Evolutionary conservation across 176 grass and related monocot genomes (phyloP).

Genomic region (Rhynchospora breviuscula): DNA sequence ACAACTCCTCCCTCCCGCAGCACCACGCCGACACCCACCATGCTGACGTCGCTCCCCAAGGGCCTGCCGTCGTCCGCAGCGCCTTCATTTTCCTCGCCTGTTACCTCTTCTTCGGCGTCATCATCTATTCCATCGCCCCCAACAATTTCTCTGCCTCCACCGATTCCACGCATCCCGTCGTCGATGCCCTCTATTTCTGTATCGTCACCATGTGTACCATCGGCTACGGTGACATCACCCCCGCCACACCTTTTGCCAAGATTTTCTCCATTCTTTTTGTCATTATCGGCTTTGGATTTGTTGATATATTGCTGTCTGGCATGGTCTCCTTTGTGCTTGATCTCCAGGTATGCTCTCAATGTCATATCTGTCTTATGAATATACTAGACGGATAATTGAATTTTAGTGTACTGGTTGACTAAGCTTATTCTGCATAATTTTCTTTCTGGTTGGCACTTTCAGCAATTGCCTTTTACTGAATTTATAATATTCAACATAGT

Average conservation of each 20-base stretch:
- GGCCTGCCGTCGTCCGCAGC: constrained; percentile 50
- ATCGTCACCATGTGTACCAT: constrained; percentile 99
- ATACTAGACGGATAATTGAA: background rate
- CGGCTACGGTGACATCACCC: constrained; percentile 90
- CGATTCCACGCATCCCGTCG: constrained; percentile 63
- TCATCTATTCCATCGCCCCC: constrained; percentile 59
- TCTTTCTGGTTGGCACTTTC: background rate
- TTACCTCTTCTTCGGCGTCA: constrained; percentile 74
- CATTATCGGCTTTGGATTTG: constrained; percentile 72
- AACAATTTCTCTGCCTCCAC: constrained; percentile 41
- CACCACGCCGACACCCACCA: constrained; percentile 22
- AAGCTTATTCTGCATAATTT: background rate
- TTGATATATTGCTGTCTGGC: constrained; percentile 83
- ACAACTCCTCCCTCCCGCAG: background rate
- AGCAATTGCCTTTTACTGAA: background rate
- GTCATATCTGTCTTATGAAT: background rate
- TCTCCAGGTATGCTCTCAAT: constrained; percentile 12
- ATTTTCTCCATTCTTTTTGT: constrained; percentile 89
- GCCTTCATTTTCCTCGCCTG: constrained; percentile 66
- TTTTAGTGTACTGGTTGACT: background rate
- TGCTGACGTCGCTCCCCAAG: background rate
- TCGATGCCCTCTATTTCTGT: constrained; percentile 93
- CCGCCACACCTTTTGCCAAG: constrained; percentile 63
- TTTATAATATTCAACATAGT: background rate
- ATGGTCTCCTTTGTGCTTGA: constrained; percentile 96